These are phyloP conservation scores for Chamaenerion angustifolium DNA, from an alignment of 345 rosid genomes.

Conservation along the genomic window DNA sequence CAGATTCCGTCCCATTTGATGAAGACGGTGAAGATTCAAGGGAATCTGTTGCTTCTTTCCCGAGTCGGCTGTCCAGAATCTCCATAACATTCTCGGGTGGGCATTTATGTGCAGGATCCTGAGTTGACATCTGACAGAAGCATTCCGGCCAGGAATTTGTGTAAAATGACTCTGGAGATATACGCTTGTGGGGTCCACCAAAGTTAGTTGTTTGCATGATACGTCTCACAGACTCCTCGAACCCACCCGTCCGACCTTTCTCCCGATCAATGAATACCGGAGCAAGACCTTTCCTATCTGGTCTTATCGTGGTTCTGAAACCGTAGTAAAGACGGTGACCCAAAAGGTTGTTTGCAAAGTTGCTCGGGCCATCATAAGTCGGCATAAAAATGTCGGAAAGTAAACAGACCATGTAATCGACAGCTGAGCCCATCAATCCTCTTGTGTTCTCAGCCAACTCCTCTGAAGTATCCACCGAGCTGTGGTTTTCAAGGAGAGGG, in stretches of 20 bases:
- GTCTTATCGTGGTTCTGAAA: slow-evolving; percentile 87
- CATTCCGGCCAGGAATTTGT: slow-evolving; percentile 99
- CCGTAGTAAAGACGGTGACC: slow-evolving; percentile 98
- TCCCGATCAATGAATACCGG: slow-evolving; percentile 65
- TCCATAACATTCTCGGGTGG: slow-evolving; percentile 80
- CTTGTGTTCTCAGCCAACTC: slow-evolving; percentile 46
- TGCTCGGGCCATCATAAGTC: slow-evolving; percentile 98
- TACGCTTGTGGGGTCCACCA: slow-evolving; percentile 86
- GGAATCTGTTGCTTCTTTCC: slow-evolving; percentile 22
- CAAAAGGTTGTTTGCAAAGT: slow-evolving; percentile 93
- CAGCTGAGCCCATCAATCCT: slow-evolving; percentile 93
- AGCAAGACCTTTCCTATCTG: slow-evolving; percentile 86
- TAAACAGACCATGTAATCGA: slow-evolving; percentile 99
- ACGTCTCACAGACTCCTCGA: slow-evolving; percentile 70
- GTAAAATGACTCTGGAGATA: slow-evolving; percentile 86
- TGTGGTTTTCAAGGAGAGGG: slow-evolving; percentile 88
- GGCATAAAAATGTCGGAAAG: slow-evolving; percentile 96
- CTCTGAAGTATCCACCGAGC: slow-evolving; percentile 66
- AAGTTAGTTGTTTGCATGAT: slow-evolving; percentile 80
- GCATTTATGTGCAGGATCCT: slow-evolving; percentile 64
- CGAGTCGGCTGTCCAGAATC: slow-evolving; percentile 44
- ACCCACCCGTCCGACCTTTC: slow-evolving; percentile 48
- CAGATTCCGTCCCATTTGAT: no score
- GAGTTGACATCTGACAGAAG: slow-evolving; percentile 61
- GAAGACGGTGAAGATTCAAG: slow-evolving; percentile 14